These are phyloP conservation scores for Ananas comosus DNA, from an alignment of 176 grass and related monocot genomes.

Conservation along the genomic window DNA sequence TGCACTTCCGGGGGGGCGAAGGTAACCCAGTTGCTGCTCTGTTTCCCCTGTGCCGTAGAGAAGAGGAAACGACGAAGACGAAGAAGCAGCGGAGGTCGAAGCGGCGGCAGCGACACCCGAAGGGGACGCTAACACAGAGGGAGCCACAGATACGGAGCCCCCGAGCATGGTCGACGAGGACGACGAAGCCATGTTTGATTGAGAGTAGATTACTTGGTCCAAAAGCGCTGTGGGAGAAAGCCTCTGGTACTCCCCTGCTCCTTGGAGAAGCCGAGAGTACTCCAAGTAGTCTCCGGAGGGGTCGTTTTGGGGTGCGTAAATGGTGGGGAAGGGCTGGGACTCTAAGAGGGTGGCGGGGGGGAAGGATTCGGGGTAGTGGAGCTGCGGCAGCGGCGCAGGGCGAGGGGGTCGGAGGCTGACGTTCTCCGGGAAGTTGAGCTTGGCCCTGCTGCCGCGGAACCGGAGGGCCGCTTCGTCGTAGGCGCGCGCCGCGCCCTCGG, in stretches of 20 bases:
- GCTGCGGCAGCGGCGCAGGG: not conserved
- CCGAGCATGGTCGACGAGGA: not conserved
- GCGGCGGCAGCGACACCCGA: not conserved
- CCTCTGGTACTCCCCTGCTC: not conserved
- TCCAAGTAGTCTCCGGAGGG: conserved; percentile 27
- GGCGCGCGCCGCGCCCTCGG: conserved; percentile 67
- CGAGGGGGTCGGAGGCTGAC: conserved; percentile 14
- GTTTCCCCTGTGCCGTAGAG: conserved; percentile 2
- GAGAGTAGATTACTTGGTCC: conserved; percentile 2
- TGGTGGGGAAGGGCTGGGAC: conserved; percentile 1
- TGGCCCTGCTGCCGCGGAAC: conserved; percentile 56
- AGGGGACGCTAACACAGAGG: not conserved
- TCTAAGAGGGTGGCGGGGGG: conserved; percentile 13
- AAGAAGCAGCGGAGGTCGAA: not conserved
- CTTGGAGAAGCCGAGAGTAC: conserved; percentile 31
- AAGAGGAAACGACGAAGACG: conserved; percentile 16
- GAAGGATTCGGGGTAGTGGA: not conserved
- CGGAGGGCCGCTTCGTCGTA: conserved; percentile 74
- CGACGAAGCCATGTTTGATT: too few species aligned
- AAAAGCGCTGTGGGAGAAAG: conserved; percentile 21
- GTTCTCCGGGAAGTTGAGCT: conserved; percentile 69
- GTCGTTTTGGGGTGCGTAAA: not conserved
- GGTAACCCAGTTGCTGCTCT: not conserved
- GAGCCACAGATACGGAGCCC: not conserved
- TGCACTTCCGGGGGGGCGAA: not conserved